Evolutionary conservation across 2,329 filamentous ascomycete genomes (phyloP).

Genomic region (Capronia coronata): DNA sequence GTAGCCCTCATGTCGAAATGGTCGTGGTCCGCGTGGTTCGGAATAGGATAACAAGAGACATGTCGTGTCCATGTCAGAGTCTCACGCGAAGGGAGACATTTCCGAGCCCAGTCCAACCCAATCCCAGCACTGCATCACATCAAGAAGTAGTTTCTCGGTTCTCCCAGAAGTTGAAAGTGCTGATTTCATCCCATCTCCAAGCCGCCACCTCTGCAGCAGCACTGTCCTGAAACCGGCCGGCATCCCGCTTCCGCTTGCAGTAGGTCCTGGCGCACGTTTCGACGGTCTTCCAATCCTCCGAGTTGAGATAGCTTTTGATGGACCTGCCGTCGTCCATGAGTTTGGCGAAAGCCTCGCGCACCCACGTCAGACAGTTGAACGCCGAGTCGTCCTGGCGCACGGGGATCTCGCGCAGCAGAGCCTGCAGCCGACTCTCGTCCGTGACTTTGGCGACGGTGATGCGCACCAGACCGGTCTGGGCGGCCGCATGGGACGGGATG

Average conservation of each 20-base stretch:
- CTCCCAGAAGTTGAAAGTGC: constrained; percentile 29
- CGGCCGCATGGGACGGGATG: constrained; percentile 14
- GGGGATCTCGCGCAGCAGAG: constrained; percentile 18
- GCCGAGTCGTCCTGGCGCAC: constrained; percentile 17
- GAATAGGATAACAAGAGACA: too few relatives aligned
- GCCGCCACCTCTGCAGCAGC: neutral
- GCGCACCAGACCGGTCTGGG: constrained; percentile 20
- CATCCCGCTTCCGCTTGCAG: constrained; percentile 24
- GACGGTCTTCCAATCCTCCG: constrained; percentile 24
- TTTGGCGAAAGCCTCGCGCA: constrained; percentile 22
- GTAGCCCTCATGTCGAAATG: too few relatives aligned
- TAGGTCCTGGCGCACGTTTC: constrained; percentile 26
- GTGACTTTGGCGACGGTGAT: constrained; percentile 26
- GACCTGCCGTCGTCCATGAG: constrained; percentile 18
- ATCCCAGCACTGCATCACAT: neutral
- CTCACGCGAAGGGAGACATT: too few relatives aligned
- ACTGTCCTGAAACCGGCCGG: constrained; percentile 20
- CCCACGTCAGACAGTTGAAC: constrained; percentile 27
- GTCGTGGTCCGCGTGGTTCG: too few relatives aligned
- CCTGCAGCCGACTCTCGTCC: constrained; percentile 20
- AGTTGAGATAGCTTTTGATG: constrained; percentile 22
- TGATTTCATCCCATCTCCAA: constrained; percentile 23
- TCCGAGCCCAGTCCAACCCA: too few relatives aligned
- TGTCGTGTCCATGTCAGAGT: too few relatives aligned
- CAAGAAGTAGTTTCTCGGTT: constrained; percentile 26